Evolutionary conservation across 768 basidiomycete genomes (phyloP).

Genomic region (Coprinellus aureogranulatus): DNA sequence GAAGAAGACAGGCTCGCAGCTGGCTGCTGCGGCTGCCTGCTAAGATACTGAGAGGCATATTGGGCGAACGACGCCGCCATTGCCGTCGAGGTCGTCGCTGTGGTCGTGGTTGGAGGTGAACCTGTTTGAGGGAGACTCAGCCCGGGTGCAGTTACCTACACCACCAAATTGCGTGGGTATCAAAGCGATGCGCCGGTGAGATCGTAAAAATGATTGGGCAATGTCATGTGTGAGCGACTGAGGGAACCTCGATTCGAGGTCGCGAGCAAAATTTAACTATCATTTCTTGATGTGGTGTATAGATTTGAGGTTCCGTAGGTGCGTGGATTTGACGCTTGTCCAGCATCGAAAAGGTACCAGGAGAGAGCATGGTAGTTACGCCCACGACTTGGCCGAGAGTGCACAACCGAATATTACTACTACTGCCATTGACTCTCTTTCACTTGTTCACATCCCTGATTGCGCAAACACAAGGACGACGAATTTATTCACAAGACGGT

Average conservation of each 20-base stretch:
- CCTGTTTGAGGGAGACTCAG: constrained; percentile 7
- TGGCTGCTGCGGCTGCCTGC: constrained; percentile 42
- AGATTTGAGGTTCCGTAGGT: neutral
- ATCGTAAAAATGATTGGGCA: neutral
- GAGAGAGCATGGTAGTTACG: neutral
- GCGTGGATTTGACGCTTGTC: neutral
- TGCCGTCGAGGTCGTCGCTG: constrained; percentile 19
- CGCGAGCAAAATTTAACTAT: neutral
- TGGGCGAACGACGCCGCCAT: constrained; percentile 74
- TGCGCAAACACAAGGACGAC: neutral
- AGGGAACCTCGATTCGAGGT: neutral
- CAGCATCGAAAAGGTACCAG: neutral
- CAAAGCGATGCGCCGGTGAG: neutral
- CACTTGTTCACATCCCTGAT: neutral
- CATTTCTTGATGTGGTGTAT: neutral
- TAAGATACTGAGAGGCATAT: constrained; percentile 81
- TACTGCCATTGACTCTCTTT: neutral
- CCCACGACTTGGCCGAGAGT: neutral
- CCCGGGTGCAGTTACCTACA: neutral
- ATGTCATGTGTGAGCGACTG: neutral
- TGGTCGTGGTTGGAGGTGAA: constrained; percentile 3
- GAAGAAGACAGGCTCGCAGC: constrained; percentile 54
- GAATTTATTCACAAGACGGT: neutral
- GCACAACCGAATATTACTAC: neutral
- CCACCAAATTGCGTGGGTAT: neutral